Base-by-base conservation (phyloP, 495 filamentous ascomycete species). In the Glutinoglossum americanum region DNA sequence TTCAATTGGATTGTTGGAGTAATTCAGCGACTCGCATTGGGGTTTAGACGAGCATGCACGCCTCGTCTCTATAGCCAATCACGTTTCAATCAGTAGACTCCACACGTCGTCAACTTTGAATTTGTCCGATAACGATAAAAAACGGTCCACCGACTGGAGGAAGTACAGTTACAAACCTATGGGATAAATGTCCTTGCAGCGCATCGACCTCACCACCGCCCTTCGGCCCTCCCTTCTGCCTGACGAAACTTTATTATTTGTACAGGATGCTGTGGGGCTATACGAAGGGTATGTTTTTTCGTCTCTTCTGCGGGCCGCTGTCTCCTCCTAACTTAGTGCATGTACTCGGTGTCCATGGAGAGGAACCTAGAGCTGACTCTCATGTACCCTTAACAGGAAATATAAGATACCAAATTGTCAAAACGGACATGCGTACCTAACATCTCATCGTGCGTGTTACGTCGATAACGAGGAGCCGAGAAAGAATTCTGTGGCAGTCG, bases 231-330 rank as follows among this genome's bases (percentile, higher is more conserved):
- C 81, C 55, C 81, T 95, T 60, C 76, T 93, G 51, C 85, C 88
- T 61, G 93, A 95, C 72, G 92, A 97, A 69, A 76, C 77, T 23
- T 73, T 96, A 32, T 79, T 97, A 58, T 97, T 96, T 72, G 88
- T 99, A 60, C 89, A 95, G 71, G 87, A 96, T 76, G 85, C 84
- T 68, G 92, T 97, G 65, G 92, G 93, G 63, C 73, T 99, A 61
- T 99, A 99, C 71, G 86, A 96, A 75, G 92, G 93, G 89, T 96
- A 73, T 71, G 82, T 71, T n/a, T n/a, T n/a, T n/a, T n/a, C n/a
- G n/a, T n/a, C n/a, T n/a, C n/a, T n/a, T n/a, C n/a, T n/a, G n/a
- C n/a, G n/a, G n/a, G n/a, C n/a, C n/a, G n/a, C n/a, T n/a, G n/a
- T n/a, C n/a, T n/a, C n/a, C n/a, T n/a, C n/a, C n/a, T n/a, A n/a